Percentiles rank a stretch among this genome's conserved stretches.
phyloP scores from a whole-genome alignment of 2,329 filamentous ascomycete species.

The Alternaria longipes region DNA sequence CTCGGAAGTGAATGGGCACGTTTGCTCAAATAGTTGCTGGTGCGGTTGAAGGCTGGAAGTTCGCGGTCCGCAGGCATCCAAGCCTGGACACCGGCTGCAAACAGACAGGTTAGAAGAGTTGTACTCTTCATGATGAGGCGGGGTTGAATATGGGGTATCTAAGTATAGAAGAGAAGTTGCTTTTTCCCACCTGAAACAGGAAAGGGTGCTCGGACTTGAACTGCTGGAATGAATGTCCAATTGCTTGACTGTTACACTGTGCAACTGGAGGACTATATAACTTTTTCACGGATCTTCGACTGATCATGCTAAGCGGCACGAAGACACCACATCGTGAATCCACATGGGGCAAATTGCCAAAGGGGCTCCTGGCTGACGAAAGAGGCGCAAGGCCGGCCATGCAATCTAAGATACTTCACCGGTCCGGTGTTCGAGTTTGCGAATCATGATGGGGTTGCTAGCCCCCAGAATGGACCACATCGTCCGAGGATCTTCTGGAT shows the following conservation, averaged over 20 bases:
- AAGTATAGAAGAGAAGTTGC: constrained; percentile 1
- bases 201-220: constrained; percentile 1
- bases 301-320: background rate
- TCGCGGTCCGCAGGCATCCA: constrained; percentile 17
- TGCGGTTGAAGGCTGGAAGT: constrained; percentile 15
- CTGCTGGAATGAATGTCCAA: background rate
- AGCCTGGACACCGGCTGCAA: constrained; percentile 15
- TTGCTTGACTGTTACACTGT: background rate
- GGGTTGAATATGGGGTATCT: background rate
- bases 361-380: background rate
- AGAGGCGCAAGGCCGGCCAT: constrained; percentile 1
- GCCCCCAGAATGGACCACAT: background rate
- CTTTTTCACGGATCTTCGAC: background rate
- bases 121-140: constrained; percentile 1
- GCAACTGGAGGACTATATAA: constrained; percentile 4
- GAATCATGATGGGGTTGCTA: background rate
- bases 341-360: background rate
- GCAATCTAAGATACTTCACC: constrained; percentile 1
- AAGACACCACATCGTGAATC: background rate
- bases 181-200: background rate
- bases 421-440: background rate
- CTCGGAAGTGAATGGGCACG: constrained; percentile 12
- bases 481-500: background rate
- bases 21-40: constrained; percentile 9
- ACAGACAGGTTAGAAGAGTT: constrained; percentile 7